Percentiles rank a stretch among this genome's conserved stretches.
phyloP scores from a whole-genome alignment of 2,329 filamentous ascomycete genomes.

The Pseudogymnoascus sp. region DNA sequence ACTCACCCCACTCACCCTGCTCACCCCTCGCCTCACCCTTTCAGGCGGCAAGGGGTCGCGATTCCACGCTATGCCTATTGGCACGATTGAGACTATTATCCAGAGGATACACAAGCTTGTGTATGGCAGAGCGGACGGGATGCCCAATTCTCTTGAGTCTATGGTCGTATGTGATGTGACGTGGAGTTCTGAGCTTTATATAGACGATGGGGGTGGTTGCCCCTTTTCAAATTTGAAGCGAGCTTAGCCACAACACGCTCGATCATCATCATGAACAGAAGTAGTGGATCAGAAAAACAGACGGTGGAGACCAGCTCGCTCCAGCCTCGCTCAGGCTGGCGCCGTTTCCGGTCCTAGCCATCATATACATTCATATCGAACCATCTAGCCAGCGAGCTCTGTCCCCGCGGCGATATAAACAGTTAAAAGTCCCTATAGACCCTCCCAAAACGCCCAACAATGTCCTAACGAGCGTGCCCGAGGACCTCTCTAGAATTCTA shows the following conservation, averaged over 20 bases:
- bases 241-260: background rate
- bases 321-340: background rate
- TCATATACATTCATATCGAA: constrained; percentile 6
- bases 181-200: background rate
- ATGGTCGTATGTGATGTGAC: background rate
- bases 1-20: too few species aligned
- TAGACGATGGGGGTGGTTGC: background rate
- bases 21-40: too few species aligned
- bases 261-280: background rate
- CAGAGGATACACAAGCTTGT: too few species aligned
- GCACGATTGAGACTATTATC: too few species aligned
- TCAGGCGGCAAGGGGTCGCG: too few species aligned
- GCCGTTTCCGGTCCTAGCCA: constrained; percentile 1
- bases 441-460: background rate
- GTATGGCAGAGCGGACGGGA: too few species aligned
- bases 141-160: background rate
- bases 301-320: constrained; percentile 1
- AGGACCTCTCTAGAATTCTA: constrained; percentile 1
- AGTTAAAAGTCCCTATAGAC: background rate
- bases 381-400: background rate
- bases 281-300: background rate
- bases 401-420: background rate
- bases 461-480: constrained; percentile 2
- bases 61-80: too few species aligned
- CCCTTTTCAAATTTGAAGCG: background rate